Percentiles rank a stretch among this genome's conserved stretches.
Evolutionary conservation across 345 rosid genomes (phyloP).

Genomic region (Pugionium dolabratum): DNA sequence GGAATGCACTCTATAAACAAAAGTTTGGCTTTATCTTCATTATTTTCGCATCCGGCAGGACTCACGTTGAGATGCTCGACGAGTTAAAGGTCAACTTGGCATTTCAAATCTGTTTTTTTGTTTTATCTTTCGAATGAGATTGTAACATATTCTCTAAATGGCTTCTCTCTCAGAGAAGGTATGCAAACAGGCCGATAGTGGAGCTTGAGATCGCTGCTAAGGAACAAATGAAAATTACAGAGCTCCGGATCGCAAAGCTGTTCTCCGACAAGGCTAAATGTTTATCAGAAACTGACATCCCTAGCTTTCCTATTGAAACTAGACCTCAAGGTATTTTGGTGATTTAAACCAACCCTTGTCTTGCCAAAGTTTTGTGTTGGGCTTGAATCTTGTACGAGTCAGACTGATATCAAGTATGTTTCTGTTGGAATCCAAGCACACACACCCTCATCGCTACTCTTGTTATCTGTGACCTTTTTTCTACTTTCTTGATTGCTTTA

Average conservation of each 20-base stretch:
- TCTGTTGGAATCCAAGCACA: background rate
- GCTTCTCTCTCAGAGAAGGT: slow-evolving; percentile 58
- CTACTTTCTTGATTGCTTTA: slow-evolving; percentile 36
- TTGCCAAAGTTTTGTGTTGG: background rate
- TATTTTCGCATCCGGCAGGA: slow-evolving; percentile 83
- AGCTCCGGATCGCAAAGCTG: slow-evolving; percentile 81
- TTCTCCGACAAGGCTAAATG: slow-evolving; percentile 47
- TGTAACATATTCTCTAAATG: background rate
- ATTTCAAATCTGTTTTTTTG: slow-evolving; percentile 10
- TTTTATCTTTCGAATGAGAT: background rate
- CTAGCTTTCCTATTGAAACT: slow-evolving; percentile 13
- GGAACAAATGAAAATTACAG: slow-evolving; percentile 88
- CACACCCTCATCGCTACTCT: background rate
- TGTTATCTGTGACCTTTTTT: slow-evolving; percentile 7
- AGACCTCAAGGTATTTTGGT: slow-evolving; percentile 59
- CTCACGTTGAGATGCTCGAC: slow-evolving; percentile 63
- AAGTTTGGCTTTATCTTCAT: slow-evolving; percentile 80
- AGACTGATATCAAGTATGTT: background rate
- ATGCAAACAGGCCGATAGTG: slow-evolving; percentile 66
- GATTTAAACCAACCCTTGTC: background rate
- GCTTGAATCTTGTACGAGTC: background rate
- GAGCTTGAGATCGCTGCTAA: slow-evolving; percentile 87
- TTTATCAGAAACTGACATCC: slow-evolving; percentile 34
- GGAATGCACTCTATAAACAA: slow-evolving; percentile 64
- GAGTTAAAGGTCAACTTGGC: slow-evolving; percentile 65